Base-by-base conservation (phyloP, 176 grass and related monocot species). In the Guadua angustifolia region DNA sequence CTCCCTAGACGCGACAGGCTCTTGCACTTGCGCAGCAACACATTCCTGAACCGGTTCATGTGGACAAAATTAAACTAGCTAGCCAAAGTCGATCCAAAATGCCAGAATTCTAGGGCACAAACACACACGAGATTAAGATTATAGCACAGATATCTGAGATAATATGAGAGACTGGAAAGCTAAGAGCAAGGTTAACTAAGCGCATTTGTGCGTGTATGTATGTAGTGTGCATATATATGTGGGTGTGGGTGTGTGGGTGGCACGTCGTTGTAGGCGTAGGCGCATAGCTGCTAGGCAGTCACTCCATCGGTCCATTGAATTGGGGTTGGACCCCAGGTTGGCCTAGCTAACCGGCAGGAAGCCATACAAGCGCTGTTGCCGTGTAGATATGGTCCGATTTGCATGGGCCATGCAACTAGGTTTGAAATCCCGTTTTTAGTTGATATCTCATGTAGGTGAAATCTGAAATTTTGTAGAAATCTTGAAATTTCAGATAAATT, bases 21-120 rank as follows among this genome's bases (percentile, higher is more conserved):
- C 90, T 84, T 93, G 88, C 92, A 94, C 89, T 87, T 93, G 71
- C 90, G 88, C 58, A 98, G 83, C 63, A 98, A 38, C 71, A 85
- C 72, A 44, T 78, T 91, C 39, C 90, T 86, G 66, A 88, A 73
- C 86, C 65, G 86, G 83, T 86, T 64, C 88, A 89, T 89, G 18
- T 22, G 32, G 45, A 38, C 17, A 45, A 58, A 45, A 36, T 4
- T 36, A 36, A 36, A 36, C 67, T 4, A 50, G 16, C 45, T 10
- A 16, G 22, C 22, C 16, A 14, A 21, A 25, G 0, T 25, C 6
- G 3, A 36, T 7, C 9, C 43, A 13, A 71, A 45, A 71, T 25
- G 40, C 69, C 26, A 17, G 42, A 42, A 1, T 22, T 35, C 35
- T 6, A 66, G 35, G 24, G 18, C 16, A 36, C 59, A 79, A 12